Conservation (phyloP, 177 flowering plant genomes). For the Vitis hybrid region DNA sequence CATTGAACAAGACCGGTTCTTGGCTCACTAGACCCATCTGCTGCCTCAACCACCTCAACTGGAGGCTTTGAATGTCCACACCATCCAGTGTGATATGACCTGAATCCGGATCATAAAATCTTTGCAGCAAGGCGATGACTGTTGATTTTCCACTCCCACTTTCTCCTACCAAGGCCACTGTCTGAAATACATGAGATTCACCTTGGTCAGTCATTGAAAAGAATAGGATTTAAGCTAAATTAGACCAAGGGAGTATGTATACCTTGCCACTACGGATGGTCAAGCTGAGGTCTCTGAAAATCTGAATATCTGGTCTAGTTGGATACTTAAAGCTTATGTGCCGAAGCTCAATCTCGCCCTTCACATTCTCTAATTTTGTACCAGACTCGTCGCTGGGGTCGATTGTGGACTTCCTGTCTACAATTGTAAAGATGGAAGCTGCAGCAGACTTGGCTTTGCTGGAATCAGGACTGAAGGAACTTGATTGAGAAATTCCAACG, state of each 20-base stretch:
- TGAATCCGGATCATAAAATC: constrained; percentile 79
- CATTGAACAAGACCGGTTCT: constrained; percentile 75
- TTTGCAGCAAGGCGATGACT: constrained; percentile 62
- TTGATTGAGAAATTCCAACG: constrained; percentile 60
- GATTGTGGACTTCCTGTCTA: constrained; percentile 63
- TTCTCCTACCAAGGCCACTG: constrained; percentile 86
- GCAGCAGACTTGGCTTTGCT: constrained; percentile 58
- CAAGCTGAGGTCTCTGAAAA: constrained; percentile 57
- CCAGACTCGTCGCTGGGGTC: constrained; percentile 68
- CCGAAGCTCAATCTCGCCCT: constrained; percentile 66
- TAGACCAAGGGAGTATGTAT: neutral
- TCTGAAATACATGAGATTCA: constrained; percentile 34
- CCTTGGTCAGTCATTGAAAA: neutral
- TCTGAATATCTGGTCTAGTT: constrained; percentile 63
- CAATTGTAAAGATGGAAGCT: constrained; percentile 59
- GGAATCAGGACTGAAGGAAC: constrained; percentile 60
- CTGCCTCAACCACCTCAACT: constrained; percentile 74
- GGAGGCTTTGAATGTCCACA: constrained; percentile 51
- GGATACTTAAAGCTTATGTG: constrained; percentile 73
- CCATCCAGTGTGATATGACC: constrained; percentile 75
- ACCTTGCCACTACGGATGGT: constrained; percentile 63
- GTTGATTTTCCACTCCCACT: constrained; percentile 92
- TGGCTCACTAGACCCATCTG: constrained; percentile 91
- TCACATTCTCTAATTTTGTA: constrained; percentile 37
- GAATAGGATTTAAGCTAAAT: too few species aligned